Percentiles rank a stretch among this genome's conserved stretches.
These are phyloP conservation scores for Haberlea rhodopensis DNA, from an alignment of 257 asterid genomes.

Conservation along the genomic window DNA sequence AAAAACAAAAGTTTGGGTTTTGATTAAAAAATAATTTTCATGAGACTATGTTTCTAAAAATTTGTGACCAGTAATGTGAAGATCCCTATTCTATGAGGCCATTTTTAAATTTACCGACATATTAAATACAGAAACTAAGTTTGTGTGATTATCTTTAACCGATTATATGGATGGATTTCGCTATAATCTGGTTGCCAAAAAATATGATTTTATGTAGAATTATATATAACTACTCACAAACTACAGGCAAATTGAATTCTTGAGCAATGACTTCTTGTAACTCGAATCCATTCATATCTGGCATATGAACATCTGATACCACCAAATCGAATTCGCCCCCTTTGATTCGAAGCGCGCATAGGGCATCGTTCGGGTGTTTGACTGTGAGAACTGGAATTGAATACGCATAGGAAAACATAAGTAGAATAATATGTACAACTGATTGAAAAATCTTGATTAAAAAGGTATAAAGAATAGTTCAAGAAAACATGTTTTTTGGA, in stretches of 20 bases:
- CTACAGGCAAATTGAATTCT: constrained; percentile 55
- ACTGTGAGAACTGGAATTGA: constrained; percentile 44
- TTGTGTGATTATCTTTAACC: neutral
- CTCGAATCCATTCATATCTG: constrained; percentile 49
- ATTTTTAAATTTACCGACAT: no score
- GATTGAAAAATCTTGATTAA: neutral
- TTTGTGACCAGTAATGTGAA: no score
- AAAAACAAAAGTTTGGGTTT: no score
- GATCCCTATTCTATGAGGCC: no score
- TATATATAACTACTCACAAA: constrained; percentile 37
- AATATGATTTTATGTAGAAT: neutral
- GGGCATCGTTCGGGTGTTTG: constrained; percentile 43
- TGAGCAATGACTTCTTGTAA: constrained; percentile 39
- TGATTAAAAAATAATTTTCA: no score
- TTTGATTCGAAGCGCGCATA: constrained; percentile 43
- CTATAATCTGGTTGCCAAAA: neutral
- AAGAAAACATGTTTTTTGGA: neutral
- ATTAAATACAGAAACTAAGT: neutral
- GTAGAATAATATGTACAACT: neutral
- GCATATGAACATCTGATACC: constrained; percentile 53
- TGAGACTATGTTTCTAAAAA: no score
- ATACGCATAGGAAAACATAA: constrained; percentile 1
- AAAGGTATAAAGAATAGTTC: neutral
- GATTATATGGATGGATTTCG: neutral
- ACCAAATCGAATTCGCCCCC: constrained; percentile 45